phyloP scores from a whole-genome alignment of 768 basidiomycete genomes.

The Leucocoprinus birnbaumii region DNA sequence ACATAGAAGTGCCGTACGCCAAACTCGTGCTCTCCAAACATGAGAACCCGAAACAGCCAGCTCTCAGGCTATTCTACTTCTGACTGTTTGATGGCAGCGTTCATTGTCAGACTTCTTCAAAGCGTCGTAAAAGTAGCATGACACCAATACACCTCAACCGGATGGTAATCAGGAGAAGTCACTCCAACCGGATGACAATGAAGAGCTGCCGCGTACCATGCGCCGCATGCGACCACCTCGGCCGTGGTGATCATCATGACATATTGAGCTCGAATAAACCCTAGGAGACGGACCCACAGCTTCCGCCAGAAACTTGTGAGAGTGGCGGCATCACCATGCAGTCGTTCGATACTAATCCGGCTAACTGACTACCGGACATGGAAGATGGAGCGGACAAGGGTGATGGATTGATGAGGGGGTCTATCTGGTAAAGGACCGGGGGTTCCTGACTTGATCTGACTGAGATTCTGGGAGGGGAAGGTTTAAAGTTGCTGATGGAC shows the following conservation, averaged over 20 bases:
- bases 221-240: background rate
- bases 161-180: too few relatives aligned
- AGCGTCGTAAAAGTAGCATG: too few relatives aligned
- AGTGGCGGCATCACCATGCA: background rate
- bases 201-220: background rate
- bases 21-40: too few relatives aligned
- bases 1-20: too few relatives aligned
- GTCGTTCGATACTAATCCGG: background rate
- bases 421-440: background rate
- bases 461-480: slow-evolving; percentile 5
- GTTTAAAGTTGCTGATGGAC: slow-evolving; percentile 12
- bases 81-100: too few relatives aligned
- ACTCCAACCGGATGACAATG: background rate
- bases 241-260: background rate
- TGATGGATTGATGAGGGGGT: background rate
- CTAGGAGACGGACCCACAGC: slow-evolving; percentile 3
- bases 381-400: background rate
- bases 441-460: too few relatives aligned
- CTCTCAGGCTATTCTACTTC: too few relatives aligned
- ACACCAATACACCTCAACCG: too few relatives aligned
- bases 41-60: too few relatives aligned
- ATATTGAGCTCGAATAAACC: background rate
- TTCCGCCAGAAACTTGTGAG: background rate
- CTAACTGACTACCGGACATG: background rate
- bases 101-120: too few relatives aligned